Conservation (phyloP, 371 early-diverging fungal species). For the Syncephalastrum contaminatum region DNA sequence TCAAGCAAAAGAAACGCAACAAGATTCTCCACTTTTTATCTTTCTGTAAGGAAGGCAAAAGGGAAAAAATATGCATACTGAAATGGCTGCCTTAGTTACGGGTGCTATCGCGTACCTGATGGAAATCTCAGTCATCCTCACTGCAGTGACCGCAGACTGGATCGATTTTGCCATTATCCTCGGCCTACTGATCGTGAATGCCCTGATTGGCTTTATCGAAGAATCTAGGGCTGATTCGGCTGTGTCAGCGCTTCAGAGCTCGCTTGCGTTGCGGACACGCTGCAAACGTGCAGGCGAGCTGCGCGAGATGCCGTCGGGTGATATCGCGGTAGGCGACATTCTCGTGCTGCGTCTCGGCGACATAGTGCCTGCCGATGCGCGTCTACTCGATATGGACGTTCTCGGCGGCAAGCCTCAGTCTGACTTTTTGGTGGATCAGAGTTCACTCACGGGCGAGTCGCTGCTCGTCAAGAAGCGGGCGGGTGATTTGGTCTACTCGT, state of each 20-base stretch:
- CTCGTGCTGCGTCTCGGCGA: constrained; percentile 90
- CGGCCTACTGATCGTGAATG: constrained; percentile 83
- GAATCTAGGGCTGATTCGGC: constrained; percentile 92
- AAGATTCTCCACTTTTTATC: constrained; percentile 85
- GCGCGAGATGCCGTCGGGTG: constrained; percentile 76
- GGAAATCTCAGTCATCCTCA: constrained; percentile 74
- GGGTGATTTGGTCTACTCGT: constrained; percentile 83
- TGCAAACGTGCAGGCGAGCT: constrained; percentile 80
- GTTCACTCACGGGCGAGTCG: constrained; percentile 94
- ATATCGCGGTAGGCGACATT: constrained; percentile 87
- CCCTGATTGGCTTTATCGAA: constrained; percentile 86
- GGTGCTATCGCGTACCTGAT: constrained; percentile 90
- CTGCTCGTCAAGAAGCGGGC: constrained; percentile 82
- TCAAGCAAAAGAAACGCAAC: constrained; percentile 81
- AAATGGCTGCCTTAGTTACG: constrained; percentile 41
- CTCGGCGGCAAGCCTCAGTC: constrained; percentile 78
- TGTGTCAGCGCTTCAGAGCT: constrained; percentile 85
- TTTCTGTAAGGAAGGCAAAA: constrained; percentile 55
- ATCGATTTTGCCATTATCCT: constrained; percentile 87
- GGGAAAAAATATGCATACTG: not conserved
- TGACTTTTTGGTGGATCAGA: constrained; percentile 89
- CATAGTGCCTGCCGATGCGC: constrained; percentile 92
- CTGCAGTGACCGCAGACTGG: constrained; percentile 74
- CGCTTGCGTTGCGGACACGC: constrained; percentile 78
- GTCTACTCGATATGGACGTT: constrained; percentile 82